Conservation (phyloP, 2,329 filamentous ascomycete species). For the Colletotrichum aenigma region DNA sequence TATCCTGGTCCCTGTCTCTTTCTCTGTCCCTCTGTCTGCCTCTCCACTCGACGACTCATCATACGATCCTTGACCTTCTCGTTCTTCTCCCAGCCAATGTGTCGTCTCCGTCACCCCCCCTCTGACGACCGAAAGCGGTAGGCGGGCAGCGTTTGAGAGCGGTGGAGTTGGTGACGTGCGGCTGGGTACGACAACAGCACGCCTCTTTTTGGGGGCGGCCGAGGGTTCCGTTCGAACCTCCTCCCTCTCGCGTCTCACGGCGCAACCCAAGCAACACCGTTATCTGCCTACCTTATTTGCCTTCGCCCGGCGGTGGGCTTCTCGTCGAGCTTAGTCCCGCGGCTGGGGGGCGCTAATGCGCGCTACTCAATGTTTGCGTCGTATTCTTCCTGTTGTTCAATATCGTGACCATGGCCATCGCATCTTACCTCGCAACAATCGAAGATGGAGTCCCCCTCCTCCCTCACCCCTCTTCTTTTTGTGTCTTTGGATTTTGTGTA, state of each 20-base stretch:
- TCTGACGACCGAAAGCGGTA: not conserved
- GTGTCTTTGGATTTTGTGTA: not conserved
- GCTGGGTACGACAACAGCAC: not conserved
- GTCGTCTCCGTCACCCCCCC: not conserved
- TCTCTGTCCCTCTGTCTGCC: not conserved
- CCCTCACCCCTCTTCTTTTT: not conserved
- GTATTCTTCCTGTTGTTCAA: not conserved
- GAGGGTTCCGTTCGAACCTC: not conserved
- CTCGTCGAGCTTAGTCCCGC: not conserved
- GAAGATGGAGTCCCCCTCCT: not conserved
- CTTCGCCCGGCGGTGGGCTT: not conserved
- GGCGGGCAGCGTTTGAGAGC: conserved; percentile 12
- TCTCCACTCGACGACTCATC: not conserved
- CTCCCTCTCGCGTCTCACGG: not conserved
- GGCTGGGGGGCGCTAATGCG: not conserved
- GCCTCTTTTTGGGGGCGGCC: not conserved
- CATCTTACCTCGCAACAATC: not conserved
- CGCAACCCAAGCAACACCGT: not conserved
- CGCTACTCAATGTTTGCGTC: not conserved
- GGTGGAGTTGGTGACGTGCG: not conserved
- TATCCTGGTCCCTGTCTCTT: not conserved
- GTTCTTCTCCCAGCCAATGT: not conserved
- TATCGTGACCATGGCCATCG: not conserved
- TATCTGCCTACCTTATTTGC: not conserved
- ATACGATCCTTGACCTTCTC: not conserved